Percentiles rank a stretch among this genome's conserved stretches.
Evolutionary conservation across 108 stramenopile genomes (phyloP).

Genomic region (Cyclostephanos tholiformis): DNA sequence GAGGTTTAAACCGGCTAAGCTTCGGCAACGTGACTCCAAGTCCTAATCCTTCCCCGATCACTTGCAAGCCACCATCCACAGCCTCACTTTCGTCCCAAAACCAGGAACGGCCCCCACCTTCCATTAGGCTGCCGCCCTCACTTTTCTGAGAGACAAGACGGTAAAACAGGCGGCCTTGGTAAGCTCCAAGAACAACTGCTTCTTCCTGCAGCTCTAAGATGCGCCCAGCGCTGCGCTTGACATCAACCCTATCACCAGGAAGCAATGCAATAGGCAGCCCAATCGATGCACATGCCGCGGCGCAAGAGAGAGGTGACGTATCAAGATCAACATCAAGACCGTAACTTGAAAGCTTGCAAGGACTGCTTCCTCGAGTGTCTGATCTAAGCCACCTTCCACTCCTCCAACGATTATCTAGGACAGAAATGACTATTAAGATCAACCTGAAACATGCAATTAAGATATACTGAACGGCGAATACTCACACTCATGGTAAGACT

Average conservation of each 20-base stretch:
- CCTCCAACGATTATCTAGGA: conserved; percentile 57
- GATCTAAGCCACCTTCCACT: conserved; percentile 47
- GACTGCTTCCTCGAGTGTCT: conserved; percentile 71
- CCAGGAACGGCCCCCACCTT: conserved; percentile 86
- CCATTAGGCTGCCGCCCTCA: conserved; percentile 83
- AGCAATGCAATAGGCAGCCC: conserved; percentile 74
- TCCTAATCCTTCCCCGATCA: conserved; percentile 57
- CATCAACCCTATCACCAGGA: conserved; percentile 83
- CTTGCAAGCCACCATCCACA: conserved; percentile 77
- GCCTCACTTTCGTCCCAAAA: conserved; percentile 87
- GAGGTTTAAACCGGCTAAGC: conserved; percentile 59
- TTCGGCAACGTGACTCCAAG: conserved; percentile 58
- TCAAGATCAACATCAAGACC: conserved; percentile 84
- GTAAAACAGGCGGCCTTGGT: conserved; percentile 84
- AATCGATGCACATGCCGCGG: conserved; percentile 77
- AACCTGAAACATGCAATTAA: not conserved
- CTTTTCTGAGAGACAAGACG: conserved; percentile 84
- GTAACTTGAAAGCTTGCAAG: conserved; percentile 53
- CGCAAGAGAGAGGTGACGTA: conserved; percentile 73
- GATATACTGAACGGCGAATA: not conserved
- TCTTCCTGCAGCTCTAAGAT: conserved; percentile 90
- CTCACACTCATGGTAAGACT: conserved; percentile 65
- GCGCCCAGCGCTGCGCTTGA: conserved; percentile 82
- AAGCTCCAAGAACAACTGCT: conserved; percentile 86
- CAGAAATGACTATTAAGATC: not conserved